Base-by-base conservation (phyloP, 2,329 filamentous ascomycete genomes). In the Zymoseptoria tritici region DNA sequence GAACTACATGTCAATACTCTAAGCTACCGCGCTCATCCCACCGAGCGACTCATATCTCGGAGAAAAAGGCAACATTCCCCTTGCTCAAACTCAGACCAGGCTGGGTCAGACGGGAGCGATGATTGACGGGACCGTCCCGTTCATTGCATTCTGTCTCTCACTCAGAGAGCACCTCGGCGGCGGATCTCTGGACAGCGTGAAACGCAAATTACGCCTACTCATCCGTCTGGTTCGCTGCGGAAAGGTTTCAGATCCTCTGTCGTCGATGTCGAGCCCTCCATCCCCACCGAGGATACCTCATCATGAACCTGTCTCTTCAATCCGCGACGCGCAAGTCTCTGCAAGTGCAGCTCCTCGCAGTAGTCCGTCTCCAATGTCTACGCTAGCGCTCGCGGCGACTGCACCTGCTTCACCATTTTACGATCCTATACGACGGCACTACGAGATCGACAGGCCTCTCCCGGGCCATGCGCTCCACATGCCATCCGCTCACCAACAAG, bases 231-330 rank as follows among this genome's bases (percentile, higher is more conserved):
- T 51, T 53, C 53, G 57, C 51, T 54, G 29, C 36, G 55, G 54
- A 54, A 62, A 63, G 58, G 36, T 59, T 49, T 56, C 57, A 31
- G 80, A 79, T 70, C 78, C 77, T 61, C 80, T 77, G 67, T 78
- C 78, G 71, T 78, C 78, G 71, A 80, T 80, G 78, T 80, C 78
- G 73, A 77, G 76, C 72, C 74, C 77, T 67, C 76, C 76, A 59
- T 79, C 78, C 62, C 76, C 78, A 64, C 61, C 59, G 52, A 60
- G 59, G 57, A 57, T 57, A 57, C 53, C 61, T 63, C 59, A 51
- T 58, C 57, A 61, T 59, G 56, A 62, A 53, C 36, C 60, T 51
- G 51, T 60, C 55, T 55, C 58, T 20, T 42, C 55, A 26, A 46
- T 49, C 54, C 50, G 54, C 36, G 57, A 55, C 53, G 56, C 61